phyloP scores from a whole-genome alignment of 73 alveolate genomes.

The Durusdinium trenchii region DNA sequence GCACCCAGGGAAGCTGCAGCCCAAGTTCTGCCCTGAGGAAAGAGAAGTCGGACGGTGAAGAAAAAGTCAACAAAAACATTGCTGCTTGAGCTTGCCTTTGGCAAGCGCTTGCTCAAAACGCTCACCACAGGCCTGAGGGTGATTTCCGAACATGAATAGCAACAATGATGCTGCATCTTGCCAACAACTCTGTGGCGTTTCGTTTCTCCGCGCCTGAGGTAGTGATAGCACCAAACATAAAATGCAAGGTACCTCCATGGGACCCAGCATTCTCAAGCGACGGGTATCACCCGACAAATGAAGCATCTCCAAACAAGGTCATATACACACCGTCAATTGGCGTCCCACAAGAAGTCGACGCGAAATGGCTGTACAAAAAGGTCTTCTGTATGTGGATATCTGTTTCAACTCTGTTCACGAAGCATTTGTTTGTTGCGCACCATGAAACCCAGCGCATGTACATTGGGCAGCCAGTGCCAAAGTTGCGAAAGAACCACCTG shows the following conservation, averaged over 20 bases:
- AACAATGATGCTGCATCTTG: background rate
- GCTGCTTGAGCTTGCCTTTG: conserved; percentile 37
- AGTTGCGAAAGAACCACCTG: conserved; percentile 89
- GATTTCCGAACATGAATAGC: background rate
- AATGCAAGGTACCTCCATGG: conserved; percentile 58
- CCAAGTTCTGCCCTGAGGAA: conserved; percentile 87
- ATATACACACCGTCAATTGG: too few species aligned
- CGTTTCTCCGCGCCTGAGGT: conserved; percentile 66
- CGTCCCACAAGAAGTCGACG: too few species aligned
- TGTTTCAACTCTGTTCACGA: background rate
- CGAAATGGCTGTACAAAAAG: too few species aligned
- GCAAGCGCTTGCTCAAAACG: conserved; percentile 50
- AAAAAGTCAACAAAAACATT: background rate
- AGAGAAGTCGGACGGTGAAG: background rate
- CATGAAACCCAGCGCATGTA: conserved; percentile 94
- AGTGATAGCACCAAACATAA: conserved; percentile 95
- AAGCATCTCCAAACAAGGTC: too few species aligned
- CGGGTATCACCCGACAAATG: background rate
- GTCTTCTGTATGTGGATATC: too few species aligned
- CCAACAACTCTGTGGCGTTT: too few species aligned
- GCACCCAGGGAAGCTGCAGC: conserved; percentile 71
- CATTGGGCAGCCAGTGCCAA: conserved; percentile 84
- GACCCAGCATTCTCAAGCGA: background rate
- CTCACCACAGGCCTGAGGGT: conserved; percentile 45
- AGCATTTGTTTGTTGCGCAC: conserved; percentile 17